These are phyloP conservation scores for Citropsis articulata DNA, from an alignment of 345 rosid species.

Conservation along the genomic window DNA sequence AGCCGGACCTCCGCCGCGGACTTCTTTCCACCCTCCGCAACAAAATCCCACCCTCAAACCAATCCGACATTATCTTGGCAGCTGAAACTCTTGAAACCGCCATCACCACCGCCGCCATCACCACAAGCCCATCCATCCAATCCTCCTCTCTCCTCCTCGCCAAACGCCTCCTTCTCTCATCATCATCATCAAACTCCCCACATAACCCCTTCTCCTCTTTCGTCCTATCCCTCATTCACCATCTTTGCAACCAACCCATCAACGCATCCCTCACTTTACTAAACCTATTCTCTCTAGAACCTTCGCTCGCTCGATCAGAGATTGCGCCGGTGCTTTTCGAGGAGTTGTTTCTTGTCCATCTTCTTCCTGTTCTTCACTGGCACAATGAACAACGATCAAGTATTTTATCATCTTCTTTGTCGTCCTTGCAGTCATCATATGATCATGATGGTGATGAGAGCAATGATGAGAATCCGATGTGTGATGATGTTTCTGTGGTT, in stretches of 20 bases:
- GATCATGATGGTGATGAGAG: not conserved
- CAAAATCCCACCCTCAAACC: conserved; percentile 19
- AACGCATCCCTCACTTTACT: conserved; percentile 39
- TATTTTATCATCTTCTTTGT: conserved; percentile 26
- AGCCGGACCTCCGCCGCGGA: conserved; percentile 42
- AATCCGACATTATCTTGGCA: conserved; percentile 30
- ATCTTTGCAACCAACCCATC: conserved; percentile 38
- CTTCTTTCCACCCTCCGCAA: conserved; percentile 36
- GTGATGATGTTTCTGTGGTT: conserved; percentile 29
- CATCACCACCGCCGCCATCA: conserved; percentile 25
- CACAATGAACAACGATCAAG: conserved; percentile 37
- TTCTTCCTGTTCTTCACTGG: conserved; percentile 49
- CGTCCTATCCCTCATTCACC: conserved; percentile 46
- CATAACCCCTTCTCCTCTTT: conserved; percentile 39
- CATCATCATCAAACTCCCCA: not conserved
- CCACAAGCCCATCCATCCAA: conserved; percentile 6
- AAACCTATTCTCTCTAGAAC: conserved; percentile 42
- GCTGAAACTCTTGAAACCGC: conserved; percentile 47
- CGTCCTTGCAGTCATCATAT: not conserved
- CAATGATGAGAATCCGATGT: conserved; percentile 23
- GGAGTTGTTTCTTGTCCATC: conserved; percentile 47
- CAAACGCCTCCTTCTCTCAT: conserved; percentile 45
- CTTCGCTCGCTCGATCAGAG: conserved; percentile 47
- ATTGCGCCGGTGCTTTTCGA: conserved; percentile 45
- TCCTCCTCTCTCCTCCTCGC: conserved; percentile 50